Evolutionary conservation across 2,329 filamentous ascomycete species (phyloP), one percentile per base, ranked within the genome.

Genomic region (Arthrobotrys musiformis): DNA sequence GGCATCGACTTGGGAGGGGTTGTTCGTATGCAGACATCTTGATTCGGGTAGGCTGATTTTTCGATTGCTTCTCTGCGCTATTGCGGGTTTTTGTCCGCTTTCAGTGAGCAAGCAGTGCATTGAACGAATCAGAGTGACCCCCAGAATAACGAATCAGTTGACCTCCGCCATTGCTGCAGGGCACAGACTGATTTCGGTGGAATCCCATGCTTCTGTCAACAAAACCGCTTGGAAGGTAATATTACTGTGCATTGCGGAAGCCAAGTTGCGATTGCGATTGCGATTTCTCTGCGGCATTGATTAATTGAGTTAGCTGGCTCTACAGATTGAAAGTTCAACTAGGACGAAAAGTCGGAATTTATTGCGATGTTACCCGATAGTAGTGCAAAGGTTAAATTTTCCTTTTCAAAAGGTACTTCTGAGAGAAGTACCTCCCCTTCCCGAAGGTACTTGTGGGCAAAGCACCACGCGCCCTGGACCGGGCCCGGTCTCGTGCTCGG

Each of bases 81-180:
- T 66, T 60, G 60, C 61, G 61, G 42, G 50, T 46, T 63, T 46
- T 63, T 63, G 40, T 58, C 15, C 40, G 30, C 58, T 70, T 58
- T 56, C 8, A 26, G 54, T n/a, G 13, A 15, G 17, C 35, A 13
- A n/a, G n/a, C n/a, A n/a, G n/a, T n/a, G n/a, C n/a, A n/a, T n/a
- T n/a, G n/a, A n/a, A n/a, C n/a, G n/a, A n/a, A n/a, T n/a, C n/a
- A n/a, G n/a, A n/a, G n/a, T n/a, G n/a, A n/a, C n/a, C n/a, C n/a
- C n/a, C n/a, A n/a, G n/a, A n/a, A n/a, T n/a, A 26, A 3, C 2
- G 30, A 60, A 62, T 70, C 60, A 76, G 22, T 76, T 76, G 72
- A 76, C 72, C 66, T 62, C 40, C 24, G 73, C 72, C 72, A 44
- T 37, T 26, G 17, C 58, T 70, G 67, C 67, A 70, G 67, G 67